phyloP scores from a whole-genome alignment of 116 monocot genomes.

The Zostera marina region DNA sequence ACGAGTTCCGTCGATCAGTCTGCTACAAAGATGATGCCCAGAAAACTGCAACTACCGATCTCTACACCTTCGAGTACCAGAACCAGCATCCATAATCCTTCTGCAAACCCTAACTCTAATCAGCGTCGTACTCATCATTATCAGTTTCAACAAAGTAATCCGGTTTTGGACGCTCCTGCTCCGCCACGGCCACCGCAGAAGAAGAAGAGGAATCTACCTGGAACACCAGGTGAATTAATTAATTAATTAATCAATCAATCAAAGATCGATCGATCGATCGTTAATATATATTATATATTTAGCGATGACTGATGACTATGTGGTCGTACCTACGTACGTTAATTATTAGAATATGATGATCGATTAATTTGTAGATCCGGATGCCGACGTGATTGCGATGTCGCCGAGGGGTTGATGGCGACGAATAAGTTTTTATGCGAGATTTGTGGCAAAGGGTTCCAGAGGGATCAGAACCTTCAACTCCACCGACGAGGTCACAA shows the following conservation, averaged over 20 bases:
- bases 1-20: background rate
- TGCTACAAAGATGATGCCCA: slow-evolving; percentile 3
- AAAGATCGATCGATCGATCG: background rate
- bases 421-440: slow-evolving; percentile 57
- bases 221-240: slow-evolving; percentile 25
- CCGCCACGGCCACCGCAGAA: slow-evolving; percentile 9
- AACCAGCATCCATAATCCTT: slow-evolving; percentile 12
- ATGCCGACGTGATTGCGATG: slow-evolving; percentile 37
- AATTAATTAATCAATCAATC: background rate
- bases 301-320: too few species aligned
- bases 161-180: background rate
- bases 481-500: slow-evolving; percentile 59
- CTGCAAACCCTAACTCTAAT: slow-evolving; percentile 22
- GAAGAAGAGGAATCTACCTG: slow-evolving; percentile 41
- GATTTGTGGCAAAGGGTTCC: slow-evolving; percentile 55
- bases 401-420: slow-evolving; percentile 48
- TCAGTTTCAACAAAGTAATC: background rate
- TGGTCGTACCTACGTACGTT: too few species aligned
- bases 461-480: slow-evolving; percentile 55
- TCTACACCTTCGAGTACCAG: too few species aligned
- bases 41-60: slow-evolving; percentile 18
- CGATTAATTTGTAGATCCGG: slow-evolving; percentile 17
- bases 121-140: background rate
- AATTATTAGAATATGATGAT: background rate
- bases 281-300: background rate